Percentiles rank a stretch among this genome's conserved stretches.
phyloP scores from a whole-genome alignment of 176 grass and related monocot genomes.

The Rhipidocladum racemiflorum region DNA sequence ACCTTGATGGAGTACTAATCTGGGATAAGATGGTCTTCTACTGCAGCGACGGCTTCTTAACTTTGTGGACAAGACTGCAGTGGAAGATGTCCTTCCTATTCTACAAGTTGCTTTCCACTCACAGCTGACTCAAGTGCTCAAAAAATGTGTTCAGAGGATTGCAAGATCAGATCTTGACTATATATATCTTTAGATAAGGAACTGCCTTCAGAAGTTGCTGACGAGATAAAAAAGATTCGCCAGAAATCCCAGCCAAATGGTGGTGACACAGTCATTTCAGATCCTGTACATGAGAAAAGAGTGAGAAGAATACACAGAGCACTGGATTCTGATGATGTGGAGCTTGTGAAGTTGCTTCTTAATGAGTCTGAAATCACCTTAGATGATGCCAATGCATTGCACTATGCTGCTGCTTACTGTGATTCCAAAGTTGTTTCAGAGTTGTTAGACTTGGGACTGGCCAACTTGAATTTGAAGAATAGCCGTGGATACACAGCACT shows the following conservation, averaged over 20 bases:
- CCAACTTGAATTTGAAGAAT: slow-evolving; percentile 92
- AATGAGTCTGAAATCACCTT: slow-evolving; percentile 88
- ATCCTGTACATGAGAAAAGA: slow-evolving; percentile 74
- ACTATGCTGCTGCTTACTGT: slow-evolving; percentile 89
- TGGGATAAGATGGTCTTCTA: slow-evolving; percentile 33
- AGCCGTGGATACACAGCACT: slow-evolving; percentile 72
- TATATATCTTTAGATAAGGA: slow-evolving; percentile 82
- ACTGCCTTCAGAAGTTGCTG: slow-evolving; percentile 51
- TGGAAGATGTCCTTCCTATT: slow-evolving; percentile 85
- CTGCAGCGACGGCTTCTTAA: slow-evolving; percentile 82
- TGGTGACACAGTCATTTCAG: slow-evolving; percentile 22
- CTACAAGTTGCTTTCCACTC: slow-evolving; percentile 75
- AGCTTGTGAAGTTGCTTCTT: slow-evolving; percentile 95
- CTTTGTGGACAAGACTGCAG: slow-evolving; percentile 87
- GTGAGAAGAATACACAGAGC: slow-evolving; percentile 80
- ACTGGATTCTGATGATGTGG: slow-evolving; percentile 92
- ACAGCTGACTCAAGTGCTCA: slow-evolving; percentile 45
- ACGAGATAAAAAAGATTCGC: slow-evolving; percentile 57
- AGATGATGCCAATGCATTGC: slow-evolving; percentile 83
- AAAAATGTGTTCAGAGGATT: slow-evolving; percentile 80
- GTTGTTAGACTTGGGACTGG: slow-evolving; percentile 58
- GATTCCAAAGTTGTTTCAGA: slow-evolving; percentile 89
- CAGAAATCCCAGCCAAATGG: slow-evolving; percentile 41
- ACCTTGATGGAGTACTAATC: not conserved
- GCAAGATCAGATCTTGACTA: slow-evolving; percentile 80